Percentiles rank a stretch among this genome's conserved stretches.
phyloP scores from a whole-genome alignment of 2,329 filamentous ascomycete species.

The Monosporascus ibericus region DNA sequence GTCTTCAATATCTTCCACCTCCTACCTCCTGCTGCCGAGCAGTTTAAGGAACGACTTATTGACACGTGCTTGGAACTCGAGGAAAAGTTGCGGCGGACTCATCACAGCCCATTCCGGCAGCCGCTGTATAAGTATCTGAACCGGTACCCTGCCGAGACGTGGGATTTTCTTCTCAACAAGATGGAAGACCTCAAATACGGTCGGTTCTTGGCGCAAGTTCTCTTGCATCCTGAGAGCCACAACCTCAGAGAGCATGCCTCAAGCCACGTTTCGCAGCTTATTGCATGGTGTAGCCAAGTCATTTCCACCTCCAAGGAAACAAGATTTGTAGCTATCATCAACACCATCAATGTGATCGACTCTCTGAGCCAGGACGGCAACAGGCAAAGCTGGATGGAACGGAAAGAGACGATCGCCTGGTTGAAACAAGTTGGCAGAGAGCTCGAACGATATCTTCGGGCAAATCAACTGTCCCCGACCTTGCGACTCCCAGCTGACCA shows the following conservation, averaged over 20 bases:
- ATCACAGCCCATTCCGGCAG: constrained; percentile 83
- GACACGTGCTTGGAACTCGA: constrained; percentile 88
- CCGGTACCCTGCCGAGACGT: constrained; percentile 83
- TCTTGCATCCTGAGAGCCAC: constrained; percentile 68
- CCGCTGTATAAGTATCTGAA: constrained; percentile 92
- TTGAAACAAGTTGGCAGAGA: constrained; percentile 66
- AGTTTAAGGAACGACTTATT: constrained; percentile 85
- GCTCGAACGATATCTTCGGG: constrained; percentile 67
- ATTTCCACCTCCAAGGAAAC: constrained; percentile 63
- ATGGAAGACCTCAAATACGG: constrained; percentile 84
- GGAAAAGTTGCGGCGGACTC: constrained; percentile 74
- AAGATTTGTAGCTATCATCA: constrained; percentile 65
- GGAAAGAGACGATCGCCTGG: constrained; percentile 55
- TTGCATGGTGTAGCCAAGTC: constrained; percentile 59
- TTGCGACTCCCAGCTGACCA: constrained; percentile 84
- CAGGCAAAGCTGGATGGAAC: constrained; percentile 66
- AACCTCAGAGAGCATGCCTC: constrained; percentile 69
- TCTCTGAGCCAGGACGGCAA: constrained; percentile 65
- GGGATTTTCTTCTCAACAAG: constrained; percentile 70
- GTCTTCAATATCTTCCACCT: constrained; percentile 97
- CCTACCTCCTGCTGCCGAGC: constrained; percentile 81
- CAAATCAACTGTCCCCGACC: constrained; percentile 61
- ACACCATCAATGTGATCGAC: constrained; percentile 79
- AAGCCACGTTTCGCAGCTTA: constrained; percentile 65
- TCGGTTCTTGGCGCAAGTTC: constrained; percentile 81